phyloP scores from a whole-genome alignment of 2,329 filamentous ascomycete species.

The Capronia epimyces region DNA sequence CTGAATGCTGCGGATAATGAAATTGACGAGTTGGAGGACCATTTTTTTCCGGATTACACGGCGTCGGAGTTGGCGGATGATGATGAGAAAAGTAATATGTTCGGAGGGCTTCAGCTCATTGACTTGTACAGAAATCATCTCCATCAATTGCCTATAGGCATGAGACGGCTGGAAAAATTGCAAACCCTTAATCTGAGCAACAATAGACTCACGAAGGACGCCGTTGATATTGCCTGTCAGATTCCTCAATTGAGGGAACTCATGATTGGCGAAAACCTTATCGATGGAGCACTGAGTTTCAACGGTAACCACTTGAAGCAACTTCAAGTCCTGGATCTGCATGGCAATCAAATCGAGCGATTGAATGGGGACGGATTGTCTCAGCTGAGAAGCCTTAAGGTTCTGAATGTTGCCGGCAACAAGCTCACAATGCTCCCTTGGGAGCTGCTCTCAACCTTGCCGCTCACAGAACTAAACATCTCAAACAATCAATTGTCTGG shows the following conservation, averaged over 20 bases:
- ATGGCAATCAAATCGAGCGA: constrained; percentile 68
- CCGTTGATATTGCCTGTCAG: constrained; percentile 67
- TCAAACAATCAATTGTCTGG: constrained; percentile 66
- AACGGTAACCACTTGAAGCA: constrained; percentile 60
- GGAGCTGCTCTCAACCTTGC: constrained; percentile 11
- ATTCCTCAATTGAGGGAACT: constrained; percentile 70
- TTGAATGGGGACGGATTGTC: constrained; percentile 59
- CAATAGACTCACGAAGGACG: constrained; percentile 69
- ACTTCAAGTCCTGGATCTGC: constrained; percentile 75
- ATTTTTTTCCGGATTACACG: constrained; percentile 69
- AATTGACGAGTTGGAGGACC: constrained; percentile 65
- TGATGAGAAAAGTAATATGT: constrained; percentile 68
- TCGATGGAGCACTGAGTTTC: constrained; percentile 62
- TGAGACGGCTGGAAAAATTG: constrained; percentile 66
- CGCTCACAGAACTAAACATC: constrained; percentile 59
- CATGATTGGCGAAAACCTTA: constrained; percentile 70
- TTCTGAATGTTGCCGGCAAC: constrained; percentile 73
- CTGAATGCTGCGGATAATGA: constrained; percentile 89
- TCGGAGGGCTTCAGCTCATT: constrained; percentile 71
- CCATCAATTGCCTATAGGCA: constrained; percentile 64
- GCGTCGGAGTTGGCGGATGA: constrained; percentile 53
- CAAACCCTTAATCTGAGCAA: constrained; percentile 79
- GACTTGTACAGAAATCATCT: constrained; percentile 84
- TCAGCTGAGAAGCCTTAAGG: constrained; percentile 63
- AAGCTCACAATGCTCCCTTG: constrained; percentile 63